A percentile compares a stretch with the other conserved stretches of the same genome.
phyloP scores from a whole-genome alignment of 768 basidiomycete species.

The Dacryopinax primogenitus region DNA sequence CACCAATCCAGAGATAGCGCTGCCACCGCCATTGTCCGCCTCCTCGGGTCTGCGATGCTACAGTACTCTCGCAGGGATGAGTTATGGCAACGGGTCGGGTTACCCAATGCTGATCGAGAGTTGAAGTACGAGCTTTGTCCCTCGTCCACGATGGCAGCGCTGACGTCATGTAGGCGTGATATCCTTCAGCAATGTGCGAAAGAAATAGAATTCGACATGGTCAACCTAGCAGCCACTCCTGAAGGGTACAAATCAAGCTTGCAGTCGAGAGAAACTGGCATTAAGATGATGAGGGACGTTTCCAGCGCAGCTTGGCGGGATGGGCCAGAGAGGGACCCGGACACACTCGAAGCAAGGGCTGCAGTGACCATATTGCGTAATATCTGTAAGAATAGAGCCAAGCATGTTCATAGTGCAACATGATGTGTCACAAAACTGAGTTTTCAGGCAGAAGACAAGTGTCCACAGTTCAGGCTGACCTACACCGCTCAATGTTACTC shows the following conservation, averaged over 20 bases:
- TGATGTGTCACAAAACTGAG: too few species aligned
- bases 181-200: neutral
- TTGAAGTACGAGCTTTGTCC: neutral
- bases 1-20: neutral
- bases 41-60: neutral
- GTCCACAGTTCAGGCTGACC: too few species aligned
- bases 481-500: too few species aligned
- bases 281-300: neutral
- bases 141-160: neutral
- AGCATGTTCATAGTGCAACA: neutral
- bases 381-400: neutral
- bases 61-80: neutral
- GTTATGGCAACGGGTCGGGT: neutral
- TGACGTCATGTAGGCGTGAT: neutral
- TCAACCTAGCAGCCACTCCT: neutral
- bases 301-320: neutral
- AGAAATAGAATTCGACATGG: constrained; percentile 1
- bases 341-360: neutral
- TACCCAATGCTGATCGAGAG: neutral
- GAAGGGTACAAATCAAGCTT: neutral
- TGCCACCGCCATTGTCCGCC: neutral
- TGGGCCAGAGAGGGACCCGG: neutral
- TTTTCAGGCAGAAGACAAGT: too few species aligned
- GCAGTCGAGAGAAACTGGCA: neutral
- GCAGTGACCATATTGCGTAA: neutral